Evolutionary conservation across 2,329 filamentous ascomycete genomes (phyloP), one percentile per base, ranked within the genome.

Genomic region (Scedosporium boydii): DNA sequence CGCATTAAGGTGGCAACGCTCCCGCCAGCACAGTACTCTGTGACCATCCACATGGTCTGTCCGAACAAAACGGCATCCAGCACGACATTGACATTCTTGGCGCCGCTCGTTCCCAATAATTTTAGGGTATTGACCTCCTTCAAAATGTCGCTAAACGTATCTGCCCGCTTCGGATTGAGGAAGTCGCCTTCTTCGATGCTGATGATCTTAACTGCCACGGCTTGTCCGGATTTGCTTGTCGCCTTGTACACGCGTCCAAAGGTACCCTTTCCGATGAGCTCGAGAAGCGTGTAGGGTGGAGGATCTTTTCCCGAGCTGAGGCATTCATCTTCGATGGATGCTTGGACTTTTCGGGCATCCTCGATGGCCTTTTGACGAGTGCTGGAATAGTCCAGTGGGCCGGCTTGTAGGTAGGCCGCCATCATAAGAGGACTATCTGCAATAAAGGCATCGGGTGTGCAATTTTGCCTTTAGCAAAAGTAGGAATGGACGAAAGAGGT

Each of bases 21-120:
- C 58, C 91, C 91, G 65, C 91, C 91, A 5, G 88, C 89, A 68
- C 90, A 93, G 73, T 93, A 92, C 75, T 95, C 90, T 64, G 89
- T 93, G 62, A 95, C 85, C 78, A 95, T 90, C 91, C 91, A 96
- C 77, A 96, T 87, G 64, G 90, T 85, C 67, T 89, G 87, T 51
- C 89, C 88, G 44, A 93, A 85, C 7, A 89, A 86, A 21, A 93
- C 80, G 4, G 89, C 89, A 67, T 93, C 90, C 68, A 93, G 87
- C 60, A 93, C 88, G 68, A 87, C 83, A 71, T 93, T 95, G 75
- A 96, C 87, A 70, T 93, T 93, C 67, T 84, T 83, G 18, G 90
- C 90, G 58, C 86, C 87, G 66, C 82, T 88, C 67, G 90, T 87
- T 69, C 87, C 87, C 60, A 96, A 79, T 63, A 89, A 79, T 68